A percentile compares a stretch with the other conserved stretches of the same genome.
Conservation (phyloP, 2,329 filamentous ascomycete species). For the Fonsecaea monophora region DNA sequence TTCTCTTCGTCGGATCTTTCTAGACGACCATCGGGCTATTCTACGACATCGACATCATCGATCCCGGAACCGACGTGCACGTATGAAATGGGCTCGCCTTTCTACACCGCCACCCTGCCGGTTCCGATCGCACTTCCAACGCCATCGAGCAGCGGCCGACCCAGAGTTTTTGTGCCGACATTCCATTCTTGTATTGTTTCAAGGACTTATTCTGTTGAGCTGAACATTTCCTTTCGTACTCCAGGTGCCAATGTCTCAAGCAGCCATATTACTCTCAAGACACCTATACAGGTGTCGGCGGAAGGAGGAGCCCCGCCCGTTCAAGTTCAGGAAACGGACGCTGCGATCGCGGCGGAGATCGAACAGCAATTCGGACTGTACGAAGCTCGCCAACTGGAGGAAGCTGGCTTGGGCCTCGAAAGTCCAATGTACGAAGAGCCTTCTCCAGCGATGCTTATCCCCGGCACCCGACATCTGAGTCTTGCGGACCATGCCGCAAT, state of each 20-base stretch:
- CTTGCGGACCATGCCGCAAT: constrained; percentile 18
- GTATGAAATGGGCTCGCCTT: constrained; percentile 52
- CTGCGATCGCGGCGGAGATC: constrained; percentile 35
- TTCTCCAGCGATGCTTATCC: constrained; percentile 1
- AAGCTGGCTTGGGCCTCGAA: constrained; percentile 27
- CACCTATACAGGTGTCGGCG: constrained; percentile 53
- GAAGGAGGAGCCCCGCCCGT: constrained; percentile 33
- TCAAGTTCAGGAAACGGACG: constrained; percentile 24
- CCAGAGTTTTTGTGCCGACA: constrained; percentile 65
- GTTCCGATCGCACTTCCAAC: constrained; percentile 68
- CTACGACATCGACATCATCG: constrained; percentile 35
- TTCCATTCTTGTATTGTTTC: constrained; percentile 73
- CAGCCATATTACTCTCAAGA: constrained; percentile 48
- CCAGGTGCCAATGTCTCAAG: constrained; percentile 53
- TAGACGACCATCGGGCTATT: constrained; percentile 38
- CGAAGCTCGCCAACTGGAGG: constrained; percentile 27
- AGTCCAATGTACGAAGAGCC: constrained; percentile 34
- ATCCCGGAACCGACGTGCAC: constrained; percentile 43
- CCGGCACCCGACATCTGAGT: constrained; percentile 33
- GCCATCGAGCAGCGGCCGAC: constrained; percentile 16
- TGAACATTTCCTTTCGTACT: constrained; percentile 62
- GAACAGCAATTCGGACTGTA: constrained; percentile 37
- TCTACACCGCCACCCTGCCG: constrained; percentile 68
- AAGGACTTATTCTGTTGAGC: constrained; percentile 67
- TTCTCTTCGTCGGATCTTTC: constrained; percentile 52